A percentile compares a stretch with the other conserved stretches of the same genome.
Conservation (phyloP, 306 rosid genomes). For the Vigna nakashimae region DNA sequence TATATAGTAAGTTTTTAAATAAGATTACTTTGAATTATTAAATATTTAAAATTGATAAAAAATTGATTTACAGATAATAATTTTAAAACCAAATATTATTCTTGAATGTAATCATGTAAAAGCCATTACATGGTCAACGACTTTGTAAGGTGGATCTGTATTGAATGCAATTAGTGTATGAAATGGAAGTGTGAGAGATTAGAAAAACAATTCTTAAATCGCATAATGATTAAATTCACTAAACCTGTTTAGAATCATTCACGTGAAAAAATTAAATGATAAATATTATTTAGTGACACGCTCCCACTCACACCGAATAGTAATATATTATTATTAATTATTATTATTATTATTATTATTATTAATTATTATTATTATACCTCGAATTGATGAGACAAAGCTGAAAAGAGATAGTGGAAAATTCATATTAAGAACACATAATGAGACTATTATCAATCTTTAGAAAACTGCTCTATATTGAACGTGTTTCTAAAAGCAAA, state of each 20-base stretch:
- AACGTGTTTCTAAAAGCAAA: too few relatives aligned
- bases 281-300: not conserved
- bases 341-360: too few relatives aligned
- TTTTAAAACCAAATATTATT: not conserved
- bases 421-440: not conserved
- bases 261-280: not conserved
- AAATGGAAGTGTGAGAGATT: not conserved
- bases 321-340: not conserved
- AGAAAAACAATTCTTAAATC: not conserved
- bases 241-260: not conserved
- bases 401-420: not conserved
- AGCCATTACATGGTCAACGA: not conserved
- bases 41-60: too few relatives aligned
- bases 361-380: too few relatives aligned
- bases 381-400: not conserved
- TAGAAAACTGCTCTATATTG: too few relatives aligned
- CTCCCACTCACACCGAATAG: not conserved
- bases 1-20: too few relatives aligned
- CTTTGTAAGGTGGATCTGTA: not conserved
- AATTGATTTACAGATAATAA: too few relatives aligned
- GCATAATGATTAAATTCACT: not conserved
- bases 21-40: too few relatives aligned
- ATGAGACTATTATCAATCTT: not conserved
- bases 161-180: not conserved
- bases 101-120: not conserved